Evolutionary conservation across 169 alveolate genomes (phyloP).

Genomic region (Plasmodium vivax): DNA sequence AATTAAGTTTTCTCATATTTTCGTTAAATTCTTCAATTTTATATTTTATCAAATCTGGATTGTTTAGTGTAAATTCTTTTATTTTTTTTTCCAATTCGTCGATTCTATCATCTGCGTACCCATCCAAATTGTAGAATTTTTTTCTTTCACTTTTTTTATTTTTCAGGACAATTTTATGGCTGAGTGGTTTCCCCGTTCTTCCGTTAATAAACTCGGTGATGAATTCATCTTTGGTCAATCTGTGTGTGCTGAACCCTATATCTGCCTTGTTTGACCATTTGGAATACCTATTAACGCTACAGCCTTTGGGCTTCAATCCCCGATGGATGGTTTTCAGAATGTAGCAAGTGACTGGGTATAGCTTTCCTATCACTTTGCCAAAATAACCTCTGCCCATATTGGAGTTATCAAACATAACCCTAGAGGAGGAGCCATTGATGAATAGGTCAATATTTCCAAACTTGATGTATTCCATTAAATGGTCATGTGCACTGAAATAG

Average conservation of each 20-base stretch:
- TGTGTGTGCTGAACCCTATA: constrained; percentile 63
- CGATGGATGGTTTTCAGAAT: constrained; percentile 44
- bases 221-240: constrained; percentile 51
- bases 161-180: constrained; percentile 59
- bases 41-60: constrained; percentile 60
- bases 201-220: constrained; percentile 62
- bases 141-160: constrained; percentile 54
- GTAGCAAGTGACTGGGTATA: constrained; percentile 67
- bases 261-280: constrained; percentile 63
- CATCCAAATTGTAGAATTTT: constrained; percentile 64
- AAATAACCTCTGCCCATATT: constrained; percentile 66
- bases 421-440: constrained; percentile 70
- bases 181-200: constrained; percentile 60
- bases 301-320: constrained; percentile 50
- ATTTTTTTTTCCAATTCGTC: constrained; percentile 41
- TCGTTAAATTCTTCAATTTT: constrained; percentile 66
- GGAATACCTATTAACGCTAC: constrained; percentile 37
- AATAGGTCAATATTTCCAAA: constrained; percentile 47
- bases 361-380: constrained; percentile 32
- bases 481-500: constrained; percentile 72
- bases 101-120: constrained; percentile 22
- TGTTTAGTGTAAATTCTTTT: not conserved
- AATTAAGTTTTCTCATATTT: constrained; percentile 32
- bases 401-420: constrained; percentile 69
- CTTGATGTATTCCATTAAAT: constrained; percentile 69